phyloP scores from a whole-genome alignment of 1,139 yeast genomes.

The Nakaseomyces uthaithaninus region DNA sequence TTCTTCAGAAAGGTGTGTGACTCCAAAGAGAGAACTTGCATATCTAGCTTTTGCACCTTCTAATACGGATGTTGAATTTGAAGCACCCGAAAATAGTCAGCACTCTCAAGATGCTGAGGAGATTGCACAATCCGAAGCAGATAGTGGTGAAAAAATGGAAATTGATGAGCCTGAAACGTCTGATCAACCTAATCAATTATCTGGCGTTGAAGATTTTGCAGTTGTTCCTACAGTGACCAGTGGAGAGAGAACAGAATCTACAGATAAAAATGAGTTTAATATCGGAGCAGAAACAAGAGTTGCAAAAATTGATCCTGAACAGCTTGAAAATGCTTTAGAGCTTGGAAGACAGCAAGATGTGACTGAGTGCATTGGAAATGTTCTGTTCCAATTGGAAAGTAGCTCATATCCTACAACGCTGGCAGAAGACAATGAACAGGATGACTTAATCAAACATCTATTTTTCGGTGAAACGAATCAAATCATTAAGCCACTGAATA shows the following conservation, averaged over 20 bases:
- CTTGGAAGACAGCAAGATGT: conserved; percentile 95
- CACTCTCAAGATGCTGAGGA: conserved; percentile 7
- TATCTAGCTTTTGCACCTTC: conserved; percentile 79
- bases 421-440: conserved; percentile 73
- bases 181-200: too few species aligned
- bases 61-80: conserved; percentile 56
- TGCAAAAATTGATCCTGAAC: conserved; percentile 49
- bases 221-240: too few species aligned
- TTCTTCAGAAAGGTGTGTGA: conserved; percentile 55
- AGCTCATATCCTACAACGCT: conserved; percentile 62
- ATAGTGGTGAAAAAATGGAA: conserved; percentile 12
- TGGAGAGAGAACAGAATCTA: conserved; percentile 10
- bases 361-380: conserved; percentile 93
- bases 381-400: conserved; percentile 86
- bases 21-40: conserved; percentile 79
- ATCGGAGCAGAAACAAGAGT: conserved; percentile 19
- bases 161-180: not conserved
- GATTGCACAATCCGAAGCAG: not conserved
- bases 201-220: too few species aligned
- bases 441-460: conserved; percentile 65
- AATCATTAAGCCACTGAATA: conserved; percentile 37
- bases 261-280: conserved; percentile 9
- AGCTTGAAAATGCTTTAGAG: conserved; percentile 63
- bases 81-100: conserved; percentile 11
- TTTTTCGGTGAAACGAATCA: conserved; percentile 73